These are phyloP conservation scores for Obelidium mucronatum DNA, from an alignment of 192 early-diverging fungal species.

Conservation along the genomic window DNA sequence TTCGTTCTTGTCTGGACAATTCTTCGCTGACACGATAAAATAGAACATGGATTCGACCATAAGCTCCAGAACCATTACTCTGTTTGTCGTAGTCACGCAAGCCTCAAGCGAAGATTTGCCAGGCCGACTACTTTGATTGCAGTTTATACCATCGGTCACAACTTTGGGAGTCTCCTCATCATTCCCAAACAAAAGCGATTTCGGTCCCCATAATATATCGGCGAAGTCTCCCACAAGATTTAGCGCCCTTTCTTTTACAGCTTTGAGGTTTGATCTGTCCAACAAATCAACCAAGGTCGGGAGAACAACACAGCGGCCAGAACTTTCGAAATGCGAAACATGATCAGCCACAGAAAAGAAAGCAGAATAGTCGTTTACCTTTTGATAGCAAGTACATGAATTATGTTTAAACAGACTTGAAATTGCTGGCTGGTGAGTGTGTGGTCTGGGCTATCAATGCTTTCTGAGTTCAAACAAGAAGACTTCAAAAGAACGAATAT, in stretches of 20 bases:
- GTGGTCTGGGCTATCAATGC: too few relatives aligned
- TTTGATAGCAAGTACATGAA: slow-evolving; percentile 18
- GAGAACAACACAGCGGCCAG: slow-evolving; percentile 14
- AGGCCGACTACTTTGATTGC: neutral
- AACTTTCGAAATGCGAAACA: neutral
- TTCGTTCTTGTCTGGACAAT: neutral
- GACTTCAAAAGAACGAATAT: neutral
- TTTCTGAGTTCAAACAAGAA: neutral
- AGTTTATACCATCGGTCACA: neutral
- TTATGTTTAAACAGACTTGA: neutral
- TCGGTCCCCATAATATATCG: slow-evolving; percentile 2
- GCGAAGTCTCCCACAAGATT: neutral
- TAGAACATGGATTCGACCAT: slow-evolving; percentile 15
- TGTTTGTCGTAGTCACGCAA: neutral
- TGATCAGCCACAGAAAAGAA: slow-evolving; percentile 3
- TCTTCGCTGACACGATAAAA: neutral
- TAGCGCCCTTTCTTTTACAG: neutral
- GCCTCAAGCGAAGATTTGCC: neutral
- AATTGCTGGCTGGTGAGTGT: too few relatives aligned
- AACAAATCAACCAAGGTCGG: slow-evolving; percentile 1
- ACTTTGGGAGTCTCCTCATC: neutral
- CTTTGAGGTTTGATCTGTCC: slow-evolving; percentile 4
- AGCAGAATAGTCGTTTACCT: too few relatives aligned
- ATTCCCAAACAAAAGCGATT: slow-evolving; percentile 21
- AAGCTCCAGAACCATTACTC: slow-evolving; percentile 13